Base-by-base conservation (phyloP, 495 filamentous ascomycete genomes). In the Thermothielavioides terrestris region DNA sequence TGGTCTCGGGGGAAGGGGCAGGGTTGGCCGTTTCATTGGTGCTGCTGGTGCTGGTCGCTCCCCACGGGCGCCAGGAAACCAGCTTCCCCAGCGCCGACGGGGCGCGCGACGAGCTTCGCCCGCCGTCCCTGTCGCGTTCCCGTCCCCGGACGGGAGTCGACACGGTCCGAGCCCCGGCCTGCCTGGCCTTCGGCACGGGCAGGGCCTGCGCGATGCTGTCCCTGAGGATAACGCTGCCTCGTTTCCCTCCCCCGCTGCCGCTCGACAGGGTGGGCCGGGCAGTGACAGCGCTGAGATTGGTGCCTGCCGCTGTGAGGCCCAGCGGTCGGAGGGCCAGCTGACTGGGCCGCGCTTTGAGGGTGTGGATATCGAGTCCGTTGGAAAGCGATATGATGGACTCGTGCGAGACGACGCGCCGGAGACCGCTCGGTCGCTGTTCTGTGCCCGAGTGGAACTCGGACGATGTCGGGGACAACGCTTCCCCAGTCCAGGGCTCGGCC, bases 371-470 rank as follows among this genome's bases (percentile, higher is more conserved):
- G 43, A 78, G 66, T 0, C 71, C 71, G 37, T 76, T 76, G 8
- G 73, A 68, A 1, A 77, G 62, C 0, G 75, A 78, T 50, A 78
- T 67, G 50, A 79, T 74, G 31, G 75, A 77, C 54, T 79, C 75
- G 39, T 78, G 75, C 1, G 75, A 78, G 9, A 69, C 35, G 1
- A 67, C 56, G 4, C 74, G 70, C 3, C 68, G 71, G 12, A 73
- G 53, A 31, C 27, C 31, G 14, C 51, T 36, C 17, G 58, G 46
- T 6, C 42, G 46, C 21, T 57, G 56, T 31, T 49, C 39, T 12
- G 52, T 46, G 3, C 14, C 21, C 3, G 54, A 39, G 26, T 60
- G 57, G 30, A 52, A 62, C 8, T 56, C 38, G 18, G 59, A 57
- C 18, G 55, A 46, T 2, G 26, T 10, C 6, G 48, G 38, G n/a